These are phyloP conservation scores for Trifolium dubium DNA, from an alignment of 306 rosid genomes.

Conservation along the genomic window DNA sequence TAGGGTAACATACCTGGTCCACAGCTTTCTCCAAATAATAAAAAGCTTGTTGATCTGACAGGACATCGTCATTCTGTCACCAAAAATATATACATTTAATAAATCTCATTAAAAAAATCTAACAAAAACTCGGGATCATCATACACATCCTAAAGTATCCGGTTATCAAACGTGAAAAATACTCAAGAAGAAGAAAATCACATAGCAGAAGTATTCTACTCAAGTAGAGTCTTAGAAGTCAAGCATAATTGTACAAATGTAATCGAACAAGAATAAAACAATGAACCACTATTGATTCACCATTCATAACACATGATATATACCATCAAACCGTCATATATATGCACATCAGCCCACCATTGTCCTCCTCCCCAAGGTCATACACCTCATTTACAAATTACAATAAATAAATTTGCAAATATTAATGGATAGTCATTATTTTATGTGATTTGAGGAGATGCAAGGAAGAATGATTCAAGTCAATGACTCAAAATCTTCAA, in stretches of 20 bases:
- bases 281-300: conserved; percentile 19
- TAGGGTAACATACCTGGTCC: conserved; percentile 71
- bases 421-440: not conserved
- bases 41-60: conserved; percentile 89
- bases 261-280: conserved; percentile 21
- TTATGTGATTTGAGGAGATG: conserved; percentile 12
- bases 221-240: conserved; percentile 18
- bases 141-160: conserved; percentile 2
- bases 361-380: conserved; percentile 13
- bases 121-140: not conserved
- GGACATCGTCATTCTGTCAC: conserved; percentile 75
- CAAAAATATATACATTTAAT: not conserved
- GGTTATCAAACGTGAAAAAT: conserved; percentile 19
- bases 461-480: conserved; percentile 1
- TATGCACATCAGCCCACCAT: conserved; percentile 3
- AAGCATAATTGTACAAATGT: conserved; percentile 4
- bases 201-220: conserved; percentile 21
- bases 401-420: conserved; percentile 11
- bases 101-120: not conserved
- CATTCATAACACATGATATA: not conserved
- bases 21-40: conserved; percentile 93
- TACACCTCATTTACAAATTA: conserved; percentile 28
- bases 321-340: not conserved
- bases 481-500: conserved; percentile 14
- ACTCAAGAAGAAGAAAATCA: not conserved